Base-by-base conservation (phyloP, 2,329 filamentous ascomycete genomes). In the Emydomyces testavorans region DNA sequence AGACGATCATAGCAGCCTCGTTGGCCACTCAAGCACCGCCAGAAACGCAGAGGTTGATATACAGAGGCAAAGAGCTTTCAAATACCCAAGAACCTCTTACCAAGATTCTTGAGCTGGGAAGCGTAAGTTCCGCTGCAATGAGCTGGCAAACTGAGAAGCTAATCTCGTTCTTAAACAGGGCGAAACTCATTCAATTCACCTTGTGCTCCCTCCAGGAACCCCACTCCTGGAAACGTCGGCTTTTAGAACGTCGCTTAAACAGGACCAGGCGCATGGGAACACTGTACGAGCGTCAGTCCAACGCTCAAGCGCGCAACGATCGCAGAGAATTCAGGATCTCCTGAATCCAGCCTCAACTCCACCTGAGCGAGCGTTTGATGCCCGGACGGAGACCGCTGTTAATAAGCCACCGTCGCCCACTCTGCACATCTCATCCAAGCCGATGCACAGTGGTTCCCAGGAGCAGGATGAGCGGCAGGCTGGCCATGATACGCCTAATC, bases 11-110 rank as follows among this genome's bases (percentile, higher is more conserved):
- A 48, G 66, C 71, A 39, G 57, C 71, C 50, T 61, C 66, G 7
- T 60, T 79, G n/a, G 66, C 73, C 6, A 65, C 64, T 24, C 65
- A 65, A 47, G 71, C 73, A 26, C 44, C 62, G 6, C 65, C 71
- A 0, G 59, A 66, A 15, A 60, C 66, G 36, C 78, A 80, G 63
- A 69, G 76, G 36, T 59, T 82, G 50, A 78, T 81, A 16, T 79
- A 78, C 54, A 65, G 70, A 42, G 78, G 78, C 16, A 68, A 72
- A 48, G 69, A 73, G 23, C 66, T 80, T 5, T 58, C 68, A 5
- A 67, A 74, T 53, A 68, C 75, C 50, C 62, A 64, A 18, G 68
- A 70, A 31, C 72, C 67, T 0, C 60, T 82, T 48, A 61, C 63
- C 24, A 64, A 69, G 29, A 65, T 78, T 3, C 67, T 81, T 52